Conservation (phyloP, 768 basidiomycete genomes). For the Pholiota molesta region DNA sequence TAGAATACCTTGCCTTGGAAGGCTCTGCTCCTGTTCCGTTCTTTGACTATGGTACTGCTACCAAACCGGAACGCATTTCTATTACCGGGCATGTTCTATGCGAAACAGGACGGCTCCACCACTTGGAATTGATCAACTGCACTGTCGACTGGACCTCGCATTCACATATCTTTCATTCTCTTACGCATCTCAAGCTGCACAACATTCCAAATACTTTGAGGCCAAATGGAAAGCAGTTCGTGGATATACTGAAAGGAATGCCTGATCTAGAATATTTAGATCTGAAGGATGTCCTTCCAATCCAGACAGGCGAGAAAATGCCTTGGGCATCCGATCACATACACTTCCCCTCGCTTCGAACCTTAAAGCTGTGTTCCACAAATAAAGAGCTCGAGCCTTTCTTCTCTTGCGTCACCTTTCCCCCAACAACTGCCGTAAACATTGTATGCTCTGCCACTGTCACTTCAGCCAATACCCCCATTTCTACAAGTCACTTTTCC, state of each 20-base stretch:
- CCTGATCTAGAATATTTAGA: conserved; percentile 4
- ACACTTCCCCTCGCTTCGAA: conserved; percentile 1
- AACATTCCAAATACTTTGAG: conserved; percentile 26
- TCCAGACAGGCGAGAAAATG: neutral
- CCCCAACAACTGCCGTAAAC: conserved; percentile 1
- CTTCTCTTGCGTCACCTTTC: conserved; percentile 6
- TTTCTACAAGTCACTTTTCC: neutral
- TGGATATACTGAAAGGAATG: conserved; percentile 9
- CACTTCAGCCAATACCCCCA: neutral
- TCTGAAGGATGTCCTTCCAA: neutral
- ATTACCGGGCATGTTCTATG: neutral
- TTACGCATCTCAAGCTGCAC: conserved; percentile 40
- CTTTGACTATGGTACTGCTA: no score
- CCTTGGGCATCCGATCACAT: neutral
- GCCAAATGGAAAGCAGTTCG: conserved; percentile 34
- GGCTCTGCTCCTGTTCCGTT: no score
- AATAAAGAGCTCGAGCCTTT: conserved; percentile 2
- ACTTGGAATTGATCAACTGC: conserved; percentile 32
- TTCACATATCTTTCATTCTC: conserved; percentile 34
- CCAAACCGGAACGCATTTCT: no score
- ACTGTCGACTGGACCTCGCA: conserved; percentile 38
- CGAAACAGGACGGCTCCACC: conserved; percentile 28
- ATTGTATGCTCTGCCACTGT: neutral
- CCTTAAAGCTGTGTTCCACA: neutral
- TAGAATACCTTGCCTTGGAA: no score